A percentile compares a stretch with the other conserved stretches of the same genome.
Evolutionary conservation across 768 basidiomycete species (phyloP).

Genomic region (Boletus speciosus): DNA sequence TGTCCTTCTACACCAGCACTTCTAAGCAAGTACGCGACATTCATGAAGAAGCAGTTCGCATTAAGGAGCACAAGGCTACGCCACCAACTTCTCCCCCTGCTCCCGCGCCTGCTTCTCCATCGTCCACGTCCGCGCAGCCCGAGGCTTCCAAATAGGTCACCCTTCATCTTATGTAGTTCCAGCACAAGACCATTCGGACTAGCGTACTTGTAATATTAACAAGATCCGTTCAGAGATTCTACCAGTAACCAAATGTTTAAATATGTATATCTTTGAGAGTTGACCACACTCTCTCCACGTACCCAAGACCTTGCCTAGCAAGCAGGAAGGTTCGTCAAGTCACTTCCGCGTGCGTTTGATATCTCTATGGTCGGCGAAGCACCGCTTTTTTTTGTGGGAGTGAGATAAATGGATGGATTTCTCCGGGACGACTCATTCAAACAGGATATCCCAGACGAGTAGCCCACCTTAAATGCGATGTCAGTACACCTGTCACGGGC

Average conservation of each 20-base stretch:
- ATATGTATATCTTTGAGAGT: background rate
- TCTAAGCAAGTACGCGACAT: slow-evolving; percentile 88
- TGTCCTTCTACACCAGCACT: slow-evolving; percentile 81
- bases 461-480: slow-evolving; percentile 10
- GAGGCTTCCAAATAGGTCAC: slow-evolving; percentile 8
- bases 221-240: background rate
- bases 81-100: slow-evolving; percentile 14
- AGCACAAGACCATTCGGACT: background rate
- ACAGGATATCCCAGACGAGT: background rate
- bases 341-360: slow-evolving; percentile 8
- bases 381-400: slow-evolving; percentile 1
- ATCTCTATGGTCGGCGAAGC: background rate
- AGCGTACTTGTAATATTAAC: slow-evolving; percentile 10
- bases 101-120: background rate
- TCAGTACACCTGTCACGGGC: background rate
- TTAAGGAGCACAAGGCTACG: slow-evolving; percentile 57
- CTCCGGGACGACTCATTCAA: too few species aligned
- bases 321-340: background rate
- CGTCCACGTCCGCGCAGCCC: slow-evolving; percentile 7
- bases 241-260: background rate
- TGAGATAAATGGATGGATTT: background rate
- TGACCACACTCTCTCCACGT: background rate
- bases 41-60: slow-evolving; percentile 87
- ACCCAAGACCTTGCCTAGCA: background rate
- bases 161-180: background rate